Evolutionary conservation across 306 rosid genomes (phyloP).

Genomic region (Luffa aegyptiaca): DNA sequence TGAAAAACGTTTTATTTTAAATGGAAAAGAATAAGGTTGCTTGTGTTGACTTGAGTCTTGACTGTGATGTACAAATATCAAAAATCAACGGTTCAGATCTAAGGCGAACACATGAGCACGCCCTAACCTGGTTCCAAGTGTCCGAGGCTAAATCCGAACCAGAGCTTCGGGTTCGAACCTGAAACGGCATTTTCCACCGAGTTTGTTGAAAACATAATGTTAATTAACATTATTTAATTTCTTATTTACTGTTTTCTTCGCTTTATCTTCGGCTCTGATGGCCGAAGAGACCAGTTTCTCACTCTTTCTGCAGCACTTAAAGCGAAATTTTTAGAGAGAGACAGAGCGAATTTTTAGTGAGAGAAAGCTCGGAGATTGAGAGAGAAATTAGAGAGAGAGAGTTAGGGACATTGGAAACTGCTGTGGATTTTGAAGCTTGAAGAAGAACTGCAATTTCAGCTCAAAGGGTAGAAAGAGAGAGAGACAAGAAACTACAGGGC

Average conservation of each 20-base stretch:
- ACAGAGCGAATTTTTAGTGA: neutral
- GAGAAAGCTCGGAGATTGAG: neutral
- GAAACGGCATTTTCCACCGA: constrained; percentile 1
- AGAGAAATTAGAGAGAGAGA: neutral
- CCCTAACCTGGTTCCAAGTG: neutral
- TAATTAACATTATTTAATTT: neutral
- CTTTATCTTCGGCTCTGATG: constrained; percentile 16
- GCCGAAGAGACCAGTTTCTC: constrained; percentile 9
- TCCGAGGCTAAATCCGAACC: neutral
- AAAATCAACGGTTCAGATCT: constrained; percentile 1
- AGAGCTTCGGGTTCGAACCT: neutral
- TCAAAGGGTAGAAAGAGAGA: neutral
- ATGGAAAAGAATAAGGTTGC: neutral
- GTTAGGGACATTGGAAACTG: neutral
- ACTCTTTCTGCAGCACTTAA: constrained; percentile 7
- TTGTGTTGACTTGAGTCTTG: constrained; percentile 5
- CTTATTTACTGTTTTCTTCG: neutral
- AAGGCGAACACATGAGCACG: neutral
- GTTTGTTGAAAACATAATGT: neutral
- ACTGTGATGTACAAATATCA: neutral
- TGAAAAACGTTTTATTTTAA: no score
- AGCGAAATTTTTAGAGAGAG: neutral
- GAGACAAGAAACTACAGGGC: neutral
- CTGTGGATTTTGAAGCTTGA: neutral
- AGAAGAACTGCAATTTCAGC: constrained; percentile 2